phyloP scores from a whole-genome alignment of 129 eudicot genomes.

The Chrysanthemum makinoi region DNA sequence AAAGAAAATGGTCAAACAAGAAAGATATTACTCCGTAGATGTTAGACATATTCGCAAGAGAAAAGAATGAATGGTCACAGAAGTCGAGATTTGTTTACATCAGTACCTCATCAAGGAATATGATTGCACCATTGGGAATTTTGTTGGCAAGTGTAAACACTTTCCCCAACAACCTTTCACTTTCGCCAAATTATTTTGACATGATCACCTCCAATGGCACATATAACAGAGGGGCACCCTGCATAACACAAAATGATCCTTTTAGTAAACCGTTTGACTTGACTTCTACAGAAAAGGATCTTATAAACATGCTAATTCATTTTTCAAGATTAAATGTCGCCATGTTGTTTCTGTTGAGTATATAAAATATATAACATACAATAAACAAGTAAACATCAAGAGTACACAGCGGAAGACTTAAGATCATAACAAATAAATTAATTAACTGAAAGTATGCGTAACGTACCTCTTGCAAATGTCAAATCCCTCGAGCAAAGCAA shows the following conservation, averaged over 20 bases:
- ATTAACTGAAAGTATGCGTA: too few species aligned
- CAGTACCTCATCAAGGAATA: slow-evolving; percentile 89
- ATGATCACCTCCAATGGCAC: slow-evolving; percentile 89
- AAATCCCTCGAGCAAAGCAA: too few species aligned
- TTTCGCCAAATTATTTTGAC: slow-evolving; percentile 97
- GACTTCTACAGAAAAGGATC: neutral
- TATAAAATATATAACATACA: too few species aligned
- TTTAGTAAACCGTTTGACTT: neutral
- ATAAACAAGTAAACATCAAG: too few species aligned
- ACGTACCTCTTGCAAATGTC: too few species aligned
- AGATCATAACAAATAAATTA: too few species aligned
- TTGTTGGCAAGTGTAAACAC: slow-evolving; percentile 93
- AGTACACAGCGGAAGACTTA: too few species aligned
- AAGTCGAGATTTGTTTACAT: neutral
- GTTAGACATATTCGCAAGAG: slow-evolving; percentile 4
- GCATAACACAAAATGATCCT: slow-evolving; percentile 23
- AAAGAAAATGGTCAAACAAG: slow-evolving; percentile 4
- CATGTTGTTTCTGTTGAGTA: too few species aligned
- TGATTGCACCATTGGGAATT: slow-evolving; percentile 78
- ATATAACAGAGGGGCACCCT: slow-evolving; percentile 91
- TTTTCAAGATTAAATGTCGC: too few species aligned
- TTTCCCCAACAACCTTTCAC: slow-evolving; percentile 91
- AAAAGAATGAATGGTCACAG: slow-evolving; percentile 1
- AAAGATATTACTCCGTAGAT: neutral
- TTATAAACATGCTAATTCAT: neutral